phyloP scores from a whole-genome alignment of 148 eudicot genomes.

The Rhododendron molle region DNA sequence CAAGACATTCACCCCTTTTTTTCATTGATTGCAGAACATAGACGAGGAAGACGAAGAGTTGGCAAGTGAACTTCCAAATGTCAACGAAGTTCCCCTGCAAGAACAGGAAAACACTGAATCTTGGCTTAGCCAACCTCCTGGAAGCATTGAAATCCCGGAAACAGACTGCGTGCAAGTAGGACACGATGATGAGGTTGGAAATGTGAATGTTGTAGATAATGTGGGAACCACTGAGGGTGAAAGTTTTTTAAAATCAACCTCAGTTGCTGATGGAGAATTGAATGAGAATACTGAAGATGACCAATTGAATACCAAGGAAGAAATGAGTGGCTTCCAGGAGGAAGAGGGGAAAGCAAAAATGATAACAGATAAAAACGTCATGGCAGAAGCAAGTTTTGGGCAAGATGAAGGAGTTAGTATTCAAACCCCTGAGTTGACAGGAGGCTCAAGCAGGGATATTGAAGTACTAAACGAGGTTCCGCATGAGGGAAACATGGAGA shows the following conservation, averaged over 20 bases:
- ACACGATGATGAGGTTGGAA: neutral
- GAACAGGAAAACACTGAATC: slow-evolving; percentile 13
- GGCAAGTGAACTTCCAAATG: slow-evolving; percentile 3
- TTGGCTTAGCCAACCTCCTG: slow-evolving; percentile 5
- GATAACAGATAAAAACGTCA: neutral
- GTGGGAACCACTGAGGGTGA: slow-evolving; percentile 27
- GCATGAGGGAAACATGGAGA: neutral
- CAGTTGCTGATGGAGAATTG: slow-evolving; percentile 7
- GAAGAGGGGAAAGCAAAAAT: slow-evolving; percentile 2
- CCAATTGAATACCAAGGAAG: slow-evolving; percentile 9
- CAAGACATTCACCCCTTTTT: neutral
- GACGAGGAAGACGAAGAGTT: slow-evolving; percentile 14
- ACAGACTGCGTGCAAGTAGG: slow-evolving; percentile 3
- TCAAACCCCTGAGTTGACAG: neutral
- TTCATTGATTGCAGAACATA: slow-evolving; percentile 13
- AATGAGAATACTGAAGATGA: slow-evolving; percentile 6
- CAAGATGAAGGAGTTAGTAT: neutral
- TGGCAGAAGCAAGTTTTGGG: neutral
- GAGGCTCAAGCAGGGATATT: neutral
- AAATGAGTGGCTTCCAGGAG: neutral
- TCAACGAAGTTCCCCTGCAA: neutral
- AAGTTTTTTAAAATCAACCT: slow-evolving; percentile 29
- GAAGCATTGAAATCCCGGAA: slow-evolving; percentile 12
- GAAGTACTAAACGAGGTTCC: neutral
- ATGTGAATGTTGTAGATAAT: neutral